Evolutionary conservation across 108 stramenopile genomes (phyloP).

Genomic region (Nannochloropsis salina): DNA sequence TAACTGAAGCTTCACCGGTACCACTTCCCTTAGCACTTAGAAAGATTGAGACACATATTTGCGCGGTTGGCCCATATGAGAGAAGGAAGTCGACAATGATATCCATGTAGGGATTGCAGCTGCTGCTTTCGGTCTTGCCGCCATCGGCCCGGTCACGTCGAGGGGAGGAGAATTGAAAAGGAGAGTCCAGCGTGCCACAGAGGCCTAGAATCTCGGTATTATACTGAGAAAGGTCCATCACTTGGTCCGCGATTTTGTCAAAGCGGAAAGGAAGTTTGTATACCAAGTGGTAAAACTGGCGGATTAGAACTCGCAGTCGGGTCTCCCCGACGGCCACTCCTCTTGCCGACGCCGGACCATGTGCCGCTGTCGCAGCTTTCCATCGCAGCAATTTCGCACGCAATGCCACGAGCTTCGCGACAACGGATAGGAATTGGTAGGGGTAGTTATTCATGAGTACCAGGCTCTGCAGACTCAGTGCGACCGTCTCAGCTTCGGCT

Average conservation of each 20-base stretch:
- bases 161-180: neutral
- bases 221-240: neutral
- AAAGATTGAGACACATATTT: neutral
- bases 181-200: neutral
- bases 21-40: too few species aligned
- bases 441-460: neutral
- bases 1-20: too few species aligned
- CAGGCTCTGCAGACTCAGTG: neutral
- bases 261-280: neutral
- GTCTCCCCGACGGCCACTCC: neutral
- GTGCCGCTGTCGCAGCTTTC: neutral
- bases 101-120: neutral
- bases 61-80: neutral
- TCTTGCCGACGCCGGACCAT: neutral
- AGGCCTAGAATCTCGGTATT: neutral
- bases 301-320: neutral
- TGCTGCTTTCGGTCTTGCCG: neutral
- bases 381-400: neutral
- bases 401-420: neutral
- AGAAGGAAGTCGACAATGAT: neutral
- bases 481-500: neutral
- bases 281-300: neutral
- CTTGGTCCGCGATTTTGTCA: neutral
- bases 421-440: neutral
- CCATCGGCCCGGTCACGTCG: neutral